Evolutionary conservation across 345 rosid species (phyloP), one percentile per base, ranked within the genome.

Genomic region (Cardamine resedifolia): DNA sequence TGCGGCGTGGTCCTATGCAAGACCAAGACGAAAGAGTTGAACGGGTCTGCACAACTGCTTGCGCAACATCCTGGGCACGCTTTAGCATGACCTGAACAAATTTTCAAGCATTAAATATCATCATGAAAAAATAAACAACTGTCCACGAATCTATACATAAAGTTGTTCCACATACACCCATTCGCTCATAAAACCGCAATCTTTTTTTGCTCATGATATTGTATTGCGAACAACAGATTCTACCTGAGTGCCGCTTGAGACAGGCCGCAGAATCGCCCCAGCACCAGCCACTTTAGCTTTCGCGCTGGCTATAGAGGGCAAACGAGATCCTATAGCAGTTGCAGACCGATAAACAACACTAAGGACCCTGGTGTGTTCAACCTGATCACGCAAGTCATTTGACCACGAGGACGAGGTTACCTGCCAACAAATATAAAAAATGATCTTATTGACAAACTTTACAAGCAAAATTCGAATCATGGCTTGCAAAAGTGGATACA

Each of bases 201-300:
- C 48, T n/a, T 19, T 7, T 38, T 36, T 33, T 38, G 12, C 47
- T 50, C 47, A 45, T 20, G 28, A 43, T 12, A 21, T 12, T 47
- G 30, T 48, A 66, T 19, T 27, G 38, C 26, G 26, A 64, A 33
- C 31, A 24, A 21, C 71, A 73, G 27, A 66, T 7, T 26, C 11
- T 86, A 94, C 99, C 93, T 87, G 91, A 27, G 99, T 95, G 70
- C 93, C 79, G 62, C 85, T 89, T 55, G 96, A 89, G 59, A 94
- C 96, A 2, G 99, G 99, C 38, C 85, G 87, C 41, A 95, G 80
- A 80, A 91, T 86, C 16, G 96, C 95, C 60, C 99, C 90, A 33
- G 96, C 97, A 81, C 93, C 97, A 59, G 88, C 97, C 74, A 95
- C 99, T 80, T 88, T 90, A 44, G 97, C 99, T 75, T 82, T 91